A percentile compares a stretch with the other conserved stretches of the same genome.
These are phyloP conservation scores for Ochetophila trinervis DNA, from an alignment of 306 rosid genomes.

Conservation along the genomic window DNA sequence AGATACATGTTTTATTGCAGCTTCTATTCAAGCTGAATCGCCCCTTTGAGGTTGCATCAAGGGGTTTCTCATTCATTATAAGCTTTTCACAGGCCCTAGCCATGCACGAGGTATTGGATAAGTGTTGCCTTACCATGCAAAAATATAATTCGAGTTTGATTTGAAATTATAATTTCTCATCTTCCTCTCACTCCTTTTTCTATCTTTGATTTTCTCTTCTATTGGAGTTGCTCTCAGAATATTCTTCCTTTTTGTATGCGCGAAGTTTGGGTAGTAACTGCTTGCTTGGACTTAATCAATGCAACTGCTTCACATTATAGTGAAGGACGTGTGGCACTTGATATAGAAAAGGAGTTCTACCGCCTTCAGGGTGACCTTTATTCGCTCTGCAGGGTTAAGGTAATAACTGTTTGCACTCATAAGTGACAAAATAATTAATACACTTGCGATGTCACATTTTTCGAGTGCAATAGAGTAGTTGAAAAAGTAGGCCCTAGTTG, in stretches of 20 bases:
- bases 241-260: slow-evolving; percentile 91
- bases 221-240: slow-evolving; percentile 60
- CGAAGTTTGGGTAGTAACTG: slow-evolving; percentile 91
- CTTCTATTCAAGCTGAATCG: slow-evolving; percentile 88
- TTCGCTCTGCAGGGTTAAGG: slow-evolving; percentile 93
- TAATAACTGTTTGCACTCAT: slow-evolving; percentile 30
- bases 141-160: slow-evolving; percentile 18
- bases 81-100: slow-evolving; percentile 87
- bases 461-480: slow-evolving; percentile 22
- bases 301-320: slow-evolving; percentile 68
- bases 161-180: slow-evolving; percentile 23
- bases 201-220: slow-evolving; percentile 26
- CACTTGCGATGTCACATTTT: slow-evolving; percentile 14
- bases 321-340: slow-evolving; percentile 63
- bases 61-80: slow-evolving; percentile 90
- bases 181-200: slow-evolving; percentile 11
- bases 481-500: slow-evolving; percentile 20
- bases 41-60: slow-evolving; percentile 84
- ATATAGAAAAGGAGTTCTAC: slow-evolving; percentile 82
- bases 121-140: slow-evolving; percentile 15
- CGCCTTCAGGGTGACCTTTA: slow-evolving; percentile 89
- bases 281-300: slow-evolving; percentile 72
- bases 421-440: slow-evolving; percentile 20
- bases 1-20: slow-evolving; percentile 46
- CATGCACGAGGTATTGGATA: slow-evolving; percentile 65